Evolutionary conservation across 257 asterid species (phyloP).

Genomic region (Pogostemon cablin): DNA sequence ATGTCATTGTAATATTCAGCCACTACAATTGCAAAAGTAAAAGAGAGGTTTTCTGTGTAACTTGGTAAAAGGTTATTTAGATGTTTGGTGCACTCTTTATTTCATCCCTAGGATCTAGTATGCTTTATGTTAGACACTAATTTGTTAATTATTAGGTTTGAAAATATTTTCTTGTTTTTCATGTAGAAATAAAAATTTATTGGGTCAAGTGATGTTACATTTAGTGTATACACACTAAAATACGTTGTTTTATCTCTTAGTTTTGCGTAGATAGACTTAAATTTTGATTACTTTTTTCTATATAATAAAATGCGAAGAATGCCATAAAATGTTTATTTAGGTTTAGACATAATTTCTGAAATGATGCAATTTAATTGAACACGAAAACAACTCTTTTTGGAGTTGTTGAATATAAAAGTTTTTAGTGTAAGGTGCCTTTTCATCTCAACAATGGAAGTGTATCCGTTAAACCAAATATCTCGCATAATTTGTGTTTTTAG

Average conservation of each 20-base stretch:
- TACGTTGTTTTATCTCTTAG: background rate
- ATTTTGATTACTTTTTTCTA: background rate
- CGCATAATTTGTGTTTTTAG: background rate
- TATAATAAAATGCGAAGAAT: background rate
- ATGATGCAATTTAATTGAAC: background rate
- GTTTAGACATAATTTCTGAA: slow-evolving; percentile 4
- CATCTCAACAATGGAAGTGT: background rate
- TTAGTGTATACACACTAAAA: background rate
- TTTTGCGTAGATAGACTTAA: background rate
- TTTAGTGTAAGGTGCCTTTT: background rate
- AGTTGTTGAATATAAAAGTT: background rate
- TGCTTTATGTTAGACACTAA: background rate
- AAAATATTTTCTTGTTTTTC: background rate
- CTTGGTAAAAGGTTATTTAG: background rate
- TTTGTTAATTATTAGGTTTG: background rate
- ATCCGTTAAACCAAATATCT: background rate
- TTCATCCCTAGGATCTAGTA: slow-evolving; percentile 18
- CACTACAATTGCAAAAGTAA: background rate
- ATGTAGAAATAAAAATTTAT: background rate
- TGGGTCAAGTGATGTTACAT: background rate
- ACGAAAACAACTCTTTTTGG: background rate
- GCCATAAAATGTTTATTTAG: background rate
- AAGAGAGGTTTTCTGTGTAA: background rate
- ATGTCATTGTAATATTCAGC: background rate
- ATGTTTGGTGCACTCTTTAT: background rate